Conservation (phyloP, 2,329 filamentous ascomycete species). For the Penicillium sp. region DNA sequence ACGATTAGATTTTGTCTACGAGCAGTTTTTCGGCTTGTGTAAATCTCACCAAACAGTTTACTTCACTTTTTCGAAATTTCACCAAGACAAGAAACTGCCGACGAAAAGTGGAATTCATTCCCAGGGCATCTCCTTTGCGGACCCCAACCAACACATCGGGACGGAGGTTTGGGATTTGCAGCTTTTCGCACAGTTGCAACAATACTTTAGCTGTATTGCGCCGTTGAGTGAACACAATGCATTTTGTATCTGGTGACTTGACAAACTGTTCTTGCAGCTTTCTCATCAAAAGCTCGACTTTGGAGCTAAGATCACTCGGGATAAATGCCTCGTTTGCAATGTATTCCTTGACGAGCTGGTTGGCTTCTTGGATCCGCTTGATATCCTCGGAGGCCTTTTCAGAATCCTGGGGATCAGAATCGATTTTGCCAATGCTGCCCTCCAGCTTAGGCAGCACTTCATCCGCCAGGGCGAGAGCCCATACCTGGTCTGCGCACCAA, state of each 20-base stretch:
- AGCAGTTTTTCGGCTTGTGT: not conserved
- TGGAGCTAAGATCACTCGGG: constrained; percentile 62
- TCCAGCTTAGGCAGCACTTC: constrained; percentile 62
- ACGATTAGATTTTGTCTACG: not conserved
- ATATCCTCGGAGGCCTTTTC: constrained; percentile 54
- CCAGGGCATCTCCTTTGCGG: constrained; percentile 50
- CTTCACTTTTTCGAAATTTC: constrained; percentile 54
- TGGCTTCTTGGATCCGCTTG: constrained; percentile 58
- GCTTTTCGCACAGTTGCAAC: constrained; percentile 61
- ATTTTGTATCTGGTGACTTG: constrained; percentile 58
- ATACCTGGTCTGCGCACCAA: constrained; percentile 83
- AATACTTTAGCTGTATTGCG: constrained; percentile 75
- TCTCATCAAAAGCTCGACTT: constrained; percentile 63
- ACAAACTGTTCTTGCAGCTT: constrained; percentile 65
- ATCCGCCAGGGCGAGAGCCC: constrained; percentile 67
- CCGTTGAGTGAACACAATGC: constrained; percentile 84
- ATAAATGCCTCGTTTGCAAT: constrained; percentile 42
- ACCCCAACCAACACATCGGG: constrained; percentile 65
- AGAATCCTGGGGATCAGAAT: constrained; percentile 11
- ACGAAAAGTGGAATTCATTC: constrained; percentile 65
- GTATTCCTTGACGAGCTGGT: constrained; percentile 55
- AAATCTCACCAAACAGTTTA: constrained; percentile 15
- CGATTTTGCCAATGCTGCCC: constrained; percentile 39
- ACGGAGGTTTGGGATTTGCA: constrained; percentile 59
- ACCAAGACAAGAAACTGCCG: constrained; percentile 72